Evolutionary conservation across 306 rosid species (phyloP).

Genomic region (Chamaecrista fasciculata): DNA sequence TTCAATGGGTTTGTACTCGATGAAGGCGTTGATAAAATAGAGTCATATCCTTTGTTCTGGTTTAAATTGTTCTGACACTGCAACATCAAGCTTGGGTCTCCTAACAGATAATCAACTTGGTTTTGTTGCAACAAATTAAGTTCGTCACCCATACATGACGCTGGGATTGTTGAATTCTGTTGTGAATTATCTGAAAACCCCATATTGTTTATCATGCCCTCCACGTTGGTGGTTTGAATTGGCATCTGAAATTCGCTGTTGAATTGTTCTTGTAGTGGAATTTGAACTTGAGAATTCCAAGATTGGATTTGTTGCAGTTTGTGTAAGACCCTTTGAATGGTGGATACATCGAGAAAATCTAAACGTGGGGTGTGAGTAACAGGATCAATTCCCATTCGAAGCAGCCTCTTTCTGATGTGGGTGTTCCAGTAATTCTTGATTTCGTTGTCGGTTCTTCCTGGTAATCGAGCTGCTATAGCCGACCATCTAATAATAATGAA

Average conservation of each 20-base stretch:
- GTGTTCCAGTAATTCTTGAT: conserved; percentile 92
- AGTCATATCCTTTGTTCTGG: conserved; percentile 44
- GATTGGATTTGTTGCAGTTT: conserved; percentile 36
- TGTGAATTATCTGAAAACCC: conserved; percentile 36
- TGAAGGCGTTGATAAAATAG: conserved; percentile 51
- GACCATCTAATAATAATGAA: too few species aligned
- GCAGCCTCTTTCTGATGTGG: conserved; percentile 64
- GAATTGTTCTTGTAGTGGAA: conserved; percentile 10
- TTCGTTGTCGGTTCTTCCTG: conserved; percentile 87
- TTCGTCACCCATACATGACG: conserved; percentile 23
- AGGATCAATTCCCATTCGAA: conserved; percentile 73
- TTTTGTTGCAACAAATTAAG: conserved; percentile 30
- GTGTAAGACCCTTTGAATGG: conserved; percentile 43
- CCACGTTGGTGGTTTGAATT: conserved; percentile 23
- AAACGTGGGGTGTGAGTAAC: conserved; percentile 76
- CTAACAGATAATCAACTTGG: conserved; percentile 30
- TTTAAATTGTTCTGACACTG: conserved; percentile 22
- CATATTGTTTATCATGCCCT: conserved; percentile 22
- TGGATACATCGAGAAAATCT: conserved; percentile 64
- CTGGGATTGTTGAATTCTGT: conserved; percentile 29
- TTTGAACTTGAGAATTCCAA: background rate
- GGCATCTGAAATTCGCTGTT: conserved; percentile 30
- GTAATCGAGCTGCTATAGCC: conserved; percentile 71
- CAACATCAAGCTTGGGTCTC: conserved; percentile 10
- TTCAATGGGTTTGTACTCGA: conserved; percentile 56